A percentile compares a stretch with the other conserved stretches of the same genome.
Evolutionary conservation across 2,329 filamentous ascomycete species (phyloP).

Genomic region (Chaetomium sp.): DNA sequence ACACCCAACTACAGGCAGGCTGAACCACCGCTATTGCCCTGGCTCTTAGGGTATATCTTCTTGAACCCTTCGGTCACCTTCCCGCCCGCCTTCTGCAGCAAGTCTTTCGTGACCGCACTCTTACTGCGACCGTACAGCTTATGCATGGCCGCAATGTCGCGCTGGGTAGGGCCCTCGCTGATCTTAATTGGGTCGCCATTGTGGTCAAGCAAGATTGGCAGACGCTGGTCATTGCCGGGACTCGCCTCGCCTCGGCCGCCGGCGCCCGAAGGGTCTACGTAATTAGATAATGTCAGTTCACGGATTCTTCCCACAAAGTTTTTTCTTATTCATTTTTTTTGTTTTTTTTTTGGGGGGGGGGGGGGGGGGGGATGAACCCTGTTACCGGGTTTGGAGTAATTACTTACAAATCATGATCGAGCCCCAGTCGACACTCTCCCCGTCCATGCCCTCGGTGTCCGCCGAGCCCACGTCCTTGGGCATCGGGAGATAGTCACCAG

Average conservation of each 20-base stretch:
- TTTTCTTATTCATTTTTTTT: too few relatives aligned
- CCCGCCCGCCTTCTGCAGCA: conserved; percentile 2
- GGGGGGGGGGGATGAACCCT: too few relatives aligned
- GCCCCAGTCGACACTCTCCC: neutral
- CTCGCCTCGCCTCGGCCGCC: neutral
- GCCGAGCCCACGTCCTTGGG: conserved; percentile 1
- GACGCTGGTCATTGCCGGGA: conserved; percentile 1
- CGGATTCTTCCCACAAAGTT: too few relatives aligned
- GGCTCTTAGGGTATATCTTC: neutral
- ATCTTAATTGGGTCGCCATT: neutral
- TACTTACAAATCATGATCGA: conserved; percentile 6
- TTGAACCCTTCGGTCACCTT: neutral
- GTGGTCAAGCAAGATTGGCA: neutral
- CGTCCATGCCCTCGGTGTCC: neutral
- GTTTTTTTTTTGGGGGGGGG: too few relatives aligned
- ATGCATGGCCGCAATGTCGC: conserved; percentile 2
- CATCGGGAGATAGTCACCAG: conserved; percentile 1
- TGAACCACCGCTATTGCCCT: neutral
- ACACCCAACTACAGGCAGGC: neutral
- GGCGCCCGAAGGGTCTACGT: neutral
- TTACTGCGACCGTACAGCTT: conserved; percentile 1
- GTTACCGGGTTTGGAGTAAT: too few relatives aligned
- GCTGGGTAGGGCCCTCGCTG: neutral
- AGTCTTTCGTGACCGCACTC: neutral
- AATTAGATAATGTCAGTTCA: neutral